Evolutionary conservation across 2,329 filamentous ascomycete species (phyloP), one percentile per base, ranked within the genome.

Genomic region (Ophiobolus disseminans): DNA sequence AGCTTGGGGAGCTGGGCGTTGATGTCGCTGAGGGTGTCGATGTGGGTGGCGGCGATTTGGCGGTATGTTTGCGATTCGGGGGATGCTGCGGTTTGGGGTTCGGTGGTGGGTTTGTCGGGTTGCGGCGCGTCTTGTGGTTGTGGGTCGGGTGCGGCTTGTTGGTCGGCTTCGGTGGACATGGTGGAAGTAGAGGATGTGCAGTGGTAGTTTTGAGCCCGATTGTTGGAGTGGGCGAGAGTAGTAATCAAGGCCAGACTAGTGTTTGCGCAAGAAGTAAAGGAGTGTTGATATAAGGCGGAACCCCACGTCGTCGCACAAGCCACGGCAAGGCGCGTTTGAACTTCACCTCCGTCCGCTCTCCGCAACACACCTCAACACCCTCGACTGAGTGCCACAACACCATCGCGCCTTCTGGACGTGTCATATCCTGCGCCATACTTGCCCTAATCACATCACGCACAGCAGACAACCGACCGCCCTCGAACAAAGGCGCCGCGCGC

Each of bases 1-100:
- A 87, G 53, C 38, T 60, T 55, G 28, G 65, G 67, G 16, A 69
- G 50, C 45, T 62, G 59, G 39, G 52, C 55, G 43, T 66, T 66
- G 37, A 70, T 62, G 34, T 58, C 54, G 45, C 55, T 66, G 32
- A 72, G 63, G 8, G 57, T 60, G 42, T 62, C 64, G 50, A 73
- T 73, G 44, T 70, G 66, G 20, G 60, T 48, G 14, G 68, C 63
- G 22, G 68, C 66, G 40, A 61, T 62, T 30, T 68, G 57, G 48
- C 58, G 60, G 51, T 72, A 72, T 22, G 60, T 63, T 30, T 64
- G 53, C 26, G 54, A 44, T 42, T 55, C 40, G 42, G 49, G 45
- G 23, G 40, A 35, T 41, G 40, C 16, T 32, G 30, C 20, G 38
- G 32, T 48, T 8, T 40, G 14, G 28, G 35, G 42, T 48, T 40